Evolutionary conservation across 352 stramenopile genomes (phyloP), one percentile per base, ranked within the genome.

Genomic region (Phytopythium chamaehyphon): DNA sequence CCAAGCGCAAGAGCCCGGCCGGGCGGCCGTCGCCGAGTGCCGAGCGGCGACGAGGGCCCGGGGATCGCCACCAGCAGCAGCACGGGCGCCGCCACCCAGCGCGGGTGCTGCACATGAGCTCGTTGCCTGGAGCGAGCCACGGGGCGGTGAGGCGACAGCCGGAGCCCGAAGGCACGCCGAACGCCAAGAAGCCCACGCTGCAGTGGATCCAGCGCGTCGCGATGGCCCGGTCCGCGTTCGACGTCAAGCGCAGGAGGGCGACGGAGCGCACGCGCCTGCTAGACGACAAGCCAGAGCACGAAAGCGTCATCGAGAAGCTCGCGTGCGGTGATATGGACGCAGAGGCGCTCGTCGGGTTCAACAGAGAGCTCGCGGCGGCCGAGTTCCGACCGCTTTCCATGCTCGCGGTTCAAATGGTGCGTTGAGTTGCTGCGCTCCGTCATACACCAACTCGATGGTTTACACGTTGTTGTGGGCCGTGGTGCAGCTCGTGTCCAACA

Each of bases 401-500:
- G 8, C 46, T 51, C 10, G 46, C 46, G 10, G n/a, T 31, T 21
- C 46, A 51, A 51, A 51, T 51, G 46, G 46, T 51, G 46, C 28
- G 46, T 42, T 51, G 46, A n/a, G 46, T 42, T 22, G 3, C 45
- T 24, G 26, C 10, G 28, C 15, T 38, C 23, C 2, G 28, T 18
- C n/a, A 33, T 23, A 16, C n/a, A 44, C 19, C 12, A 12, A 16
- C n/a, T 1, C 21, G n/a, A 16, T 46, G 5, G 26, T 23, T 11
- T 10, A 14, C 16, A 16, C 42, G 9, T 23, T 36, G 21, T 36
- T 5, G 5, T 33, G 28, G 28, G 9, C n/a, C 22, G n/a, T 39
- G 44, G 23, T 7, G 19, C 46, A 51, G 74, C 54, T 90, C 40
- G 52, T 86, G 33, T 83, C 73, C 39, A 80, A 74, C 47, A 66